phyloP scores from a whole-genome alignment of 495 filamentous ascomycete species.

The Parachaetomium inaequale region DNA sequence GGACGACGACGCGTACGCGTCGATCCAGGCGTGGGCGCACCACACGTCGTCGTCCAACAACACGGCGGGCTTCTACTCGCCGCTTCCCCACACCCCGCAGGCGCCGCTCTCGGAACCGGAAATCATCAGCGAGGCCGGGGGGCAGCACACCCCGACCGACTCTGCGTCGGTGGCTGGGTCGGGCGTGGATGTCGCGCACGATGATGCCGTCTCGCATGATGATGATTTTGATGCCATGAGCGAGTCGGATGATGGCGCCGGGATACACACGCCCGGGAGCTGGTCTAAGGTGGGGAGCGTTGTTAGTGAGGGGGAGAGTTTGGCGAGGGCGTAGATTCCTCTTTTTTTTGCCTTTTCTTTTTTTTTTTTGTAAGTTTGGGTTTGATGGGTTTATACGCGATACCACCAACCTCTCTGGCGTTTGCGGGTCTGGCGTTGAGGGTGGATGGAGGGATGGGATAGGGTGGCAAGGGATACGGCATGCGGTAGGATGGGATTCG shows the following conservation, averaged over 20 bases:
- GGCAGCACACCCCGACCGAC: slow-evolving; percentile 51
- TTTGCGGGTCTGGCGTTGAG: background rate
- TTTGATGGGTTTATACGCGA: background rate
- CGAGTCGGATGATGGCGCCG: slow-evolving; percentile 58
- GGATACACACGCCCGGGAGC: slow-evolving; percentile 61
- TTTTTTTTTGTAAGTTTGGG: background rate
- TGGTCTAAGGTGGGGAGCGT: slow-evolving; percentile 79
- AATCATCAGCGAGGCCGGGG: slow-evolving; percentile 43
- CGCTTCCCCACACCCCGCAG: slow-evolving; percentile 41
- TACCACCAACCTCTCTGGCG: background rate
- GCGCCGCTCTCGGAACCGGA: slow-evolving; percentile 43
- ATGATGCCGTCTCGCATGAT: slow-evolving; percentile 22
- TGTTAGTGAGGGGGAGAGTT: slow-evolving; percentile 55
- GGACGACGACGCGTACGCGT: slow-evolving; percentile 43
- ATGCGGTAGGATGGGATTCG: background rate
- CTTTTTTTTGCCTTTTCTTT: no score
- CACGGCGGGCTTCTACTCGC: slow-evolving; percentile 48
- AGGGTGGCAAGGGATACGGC: background rate
- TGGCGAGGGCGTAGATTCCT: slow-evolving; percentile 31
- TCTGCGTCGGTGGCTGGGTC: slow-evolving; percentile 46
- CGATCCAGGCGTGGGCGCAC: slow-evolving; percentile 57
- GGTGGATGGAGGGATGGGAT: background rate
- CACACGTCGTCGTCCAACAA: no score
- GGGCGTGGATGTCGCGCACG: slow-evolving; percentile 33
- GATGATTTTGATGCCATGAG: slow-evolving; percentile 60